A percentile compares a stretch with the other conserved stretches of the same genome.
Conservation (phyloP, 23 red algal species). For the Cyanidioschyzon merolae region DNA sequence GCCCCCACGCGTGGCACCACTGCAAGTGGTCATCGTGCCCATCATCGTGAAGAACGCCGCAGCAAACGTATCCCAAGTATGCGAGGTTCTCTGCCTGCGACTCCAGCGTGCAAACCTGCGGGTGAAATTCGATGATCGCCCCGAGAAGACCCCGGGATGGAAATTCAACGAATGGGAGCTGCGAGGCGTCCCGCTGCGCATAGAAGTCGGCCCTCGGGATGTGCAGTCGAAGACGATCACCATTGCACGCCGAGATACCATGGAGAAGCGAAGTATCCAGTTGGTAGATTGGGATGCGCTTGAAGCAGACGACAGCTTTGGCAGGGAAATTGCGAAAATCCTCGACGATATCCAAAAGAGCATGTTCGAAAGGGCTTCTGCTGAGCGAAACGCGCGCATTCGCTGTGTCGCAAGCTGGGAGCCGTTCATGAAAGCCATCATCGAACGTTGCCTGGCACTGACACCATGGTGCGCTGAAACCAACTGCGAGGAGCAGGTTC, state of each 20-base stretch:
- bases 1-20: conserved; percentile 70
- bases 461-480: conserved; percentile 69
- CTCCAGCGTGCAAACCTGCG: conserved; percentile 47
- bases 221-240: conserved; percentile 40
- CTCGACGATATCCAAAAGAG: conserved; percentile 55
- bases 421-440: conserved; percentile 58
- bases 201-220: conserved; percentile 88
- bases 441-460: conserved; percentile 50
- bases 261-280: conserved; percentile 34
- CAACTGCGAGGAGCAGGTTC: conserved; percentile 85
- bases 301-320: background rate
- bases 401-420: conserved; percentile 26
- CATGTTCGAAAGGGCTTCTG: conserved; percentile 42
- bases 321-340: background rate
- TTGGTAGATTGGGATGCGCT: conserved; percentile 22
- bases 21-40: conserved; percentile 85
- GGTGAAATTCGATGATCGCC: conserved; percentile 60
- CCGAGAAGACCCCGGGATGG: conserved; percentile 93
- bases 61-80: conserved; percentile 21
- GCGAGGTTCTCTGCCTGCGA: conserved; percentile 18
- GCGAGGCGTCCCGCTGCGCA: conserved; percentile 67
- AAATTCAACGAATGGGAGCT: conserved; percentile 98
- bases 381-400: conserved; percentile 15
- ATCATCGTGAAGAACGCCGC: conserved; percentile 56
- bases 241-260: conserved; percentile 37